These are phyloP conservation scores for Fusarium transvaalense DNA, from an alignment of 2,329 filamentous ascomycete species.

Conservation along the genomic window DNA sequence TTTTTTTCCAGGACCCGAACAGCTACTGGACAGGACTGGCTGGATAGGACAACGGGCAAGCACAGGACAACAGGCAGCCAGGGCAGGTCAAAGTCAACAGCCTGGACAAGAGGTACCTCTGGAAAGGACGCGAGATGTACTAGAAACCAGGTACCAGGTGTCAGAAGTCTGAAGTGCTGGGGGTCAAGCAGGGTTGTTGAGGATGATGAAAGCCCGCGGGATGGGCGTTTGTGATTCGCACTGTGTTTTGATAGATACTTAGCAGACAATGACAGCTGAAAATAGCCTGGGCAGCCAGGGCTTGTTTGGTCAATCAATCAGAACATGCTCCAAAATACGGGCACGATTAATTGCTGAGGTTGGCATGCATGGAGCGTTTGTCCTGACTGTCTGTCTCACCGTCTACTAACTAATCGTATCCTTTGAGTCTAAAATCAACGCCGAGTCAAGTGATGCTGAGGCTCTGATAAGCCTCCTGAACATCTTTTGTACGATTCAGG, in stretches of 20 bases:
- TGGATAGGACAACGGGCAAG: constrained; percentile 37
- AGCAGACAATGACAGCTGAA: constrained; percentile 29
- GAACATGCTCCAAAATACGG: neutral
- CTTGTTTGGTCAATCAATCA: constrained; percentile 20
- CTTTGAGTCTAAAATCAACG: neutral
- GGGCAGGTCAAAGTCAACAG: constrained; percentile 34
- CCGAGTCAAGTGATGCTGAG: neutral
- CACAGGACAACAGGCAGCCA: constrained; percentile 29
- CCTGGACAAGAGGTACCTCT: constrained; percentile 36
- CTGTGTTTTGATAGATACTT: constrained; percentile 40
- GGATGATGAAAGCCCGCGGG: constrained; percentile 2
- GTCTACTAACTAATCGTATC: neutral
- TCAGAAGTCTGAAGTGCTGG: constrained; percentile 33
- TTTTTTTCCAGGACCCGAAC: constrained; percentile 37
- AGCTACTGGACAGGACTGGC: constrained; percentile 35
- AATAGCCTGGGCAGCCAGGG: constrained; percentile 1
- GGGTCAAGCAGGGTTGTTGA: constrained; percentile 44
- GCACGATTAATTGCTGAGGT: constrained; percentile 8
- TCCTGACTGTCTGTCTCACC: neutral
- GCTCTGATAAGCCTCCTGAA: constrained; percentile 15
- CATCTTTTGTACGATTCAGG: constrained; percentile 17
- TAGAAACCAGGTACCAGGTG: constrained; percentile 34
- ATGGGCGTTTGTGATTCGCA: constrained; percentile 23
- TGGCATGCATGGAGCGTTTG: neutral
- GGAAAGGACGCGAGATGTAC: constrained; percentile 1